Conservation (phyloP, 2,329 filamentous ascomycete species). For the Chaetomiaceae sp. region DNA sequence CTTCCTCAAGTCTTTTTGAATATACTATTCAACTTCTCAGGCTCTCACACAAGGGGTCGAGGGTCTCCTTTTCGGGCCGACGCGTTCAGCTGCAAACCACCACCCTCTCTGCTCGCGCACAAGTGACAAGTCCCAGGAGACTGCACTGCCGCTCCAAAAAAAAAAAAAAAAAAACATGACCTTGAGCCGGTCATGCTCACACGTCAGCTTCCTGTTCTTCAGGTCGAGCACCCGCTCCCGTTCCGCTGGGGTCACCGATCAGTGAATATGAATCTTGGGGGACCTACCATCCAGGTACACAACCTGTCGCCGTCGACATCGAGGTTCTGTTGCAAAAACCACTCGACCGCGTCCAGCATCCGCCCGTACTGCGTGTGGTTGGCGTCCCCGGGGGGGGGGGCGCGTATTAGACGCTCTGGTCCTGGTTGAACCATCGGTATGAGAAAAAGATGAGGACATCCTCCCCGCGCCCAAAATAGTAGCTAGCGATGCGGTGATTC, state of each 20-base stretch:
- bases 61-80: no score
- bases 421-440: constrained; percentile 14
- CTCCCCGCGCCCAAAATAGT: no score
- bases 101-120: no score
- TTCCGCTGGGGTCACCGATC: neutral
- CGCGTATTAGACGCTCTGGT: constrained; percentile 4
- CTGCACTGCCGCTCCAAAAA: neutral
- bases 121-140: neutral
- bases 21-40: no score
- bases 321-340: neutral
- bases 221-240: no score
- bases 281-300: neutral
- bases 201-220: neutral
- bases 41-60: no score
- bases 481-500: no score
- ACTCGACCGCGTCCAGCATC: neutral
- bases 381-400: constrained; percentile 11
- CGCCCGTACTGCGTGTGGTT: neutral
- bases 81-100: no score
- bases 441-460: constrained; percentile 15
- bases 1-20: no score
- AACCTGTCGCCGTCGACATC: neutral
- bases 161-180: no score
- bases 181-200: neutral
- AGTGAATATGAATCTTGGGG: neutral